These are phyloP conservation scores for Bipolaris zeicola DNA, from an alignment of 2,329 filamentous ascomycete species.

Conservation along the genomic window DNA sequence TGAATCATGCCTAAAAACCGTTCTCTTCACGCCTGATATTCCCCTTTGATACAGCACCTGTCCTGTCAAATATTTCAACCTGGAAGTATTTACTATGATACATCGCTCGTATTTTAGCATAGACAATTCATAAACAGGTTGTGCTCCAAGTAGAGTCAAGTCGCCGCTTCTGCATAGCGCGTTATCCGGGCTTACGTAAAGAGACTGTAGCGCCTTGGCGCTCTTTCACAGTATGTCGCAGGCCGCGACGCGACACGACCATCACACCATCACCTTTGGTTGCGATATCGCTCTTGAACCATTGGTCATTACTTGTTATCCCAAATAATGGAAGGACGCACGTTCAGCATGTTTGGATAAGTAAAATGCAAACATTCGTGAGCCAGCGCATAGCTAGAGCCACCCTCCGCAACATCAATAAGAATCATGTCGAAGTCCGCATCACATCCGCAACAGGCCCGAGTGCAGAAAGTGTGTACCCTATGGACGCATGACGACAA, in stretches of 20 bases:
- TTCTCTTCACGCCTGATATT: too few relatives aligned
- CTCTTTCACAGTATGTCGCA: conserved; percentile 1
- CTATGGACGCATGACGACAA: conserved; percentile 71
- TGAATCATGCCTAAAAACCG: too few relatives aligned
- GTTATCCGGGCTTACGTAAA: not conserved
- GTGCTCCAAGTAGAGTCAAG: too few relatives aligned
- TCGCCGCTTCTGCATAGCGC: not conserved
- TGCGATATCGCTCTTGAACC: not conserved
- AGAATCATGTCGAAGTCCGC: conserved; percentile 40
- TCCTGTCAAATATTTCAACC: too few relatives aligned
- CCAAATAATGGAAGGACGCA: conserved; percentile 3
- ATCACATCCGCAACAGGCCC: conserved; percentile 28
- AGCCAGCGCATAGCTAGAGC: conserved; percentile 5
- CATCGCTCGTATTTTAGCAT: too few relatives aligned
- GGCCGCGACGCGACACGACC: conserved; percentile 2
- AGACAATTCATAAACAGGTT: too few relatives aligned
- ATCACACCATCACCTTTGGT: not conserved
- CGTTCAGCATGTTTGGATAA: conserved; percentile 4
- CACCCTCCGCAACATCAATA: conserved; percentile 1
- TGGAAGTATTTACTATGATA: too few relatives aligned
- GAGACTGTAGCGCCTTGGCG: conserved; percentile 10
- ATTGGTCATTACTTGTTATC: not conserved
- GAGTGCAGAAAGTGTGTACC: conserved; percentile 53
- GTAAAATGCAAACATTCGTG: conserved; percentile 5
- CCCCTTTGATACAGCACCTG: too few relatives aligned